phyloP scores from a whole-genome alignment of 73 alveolate species.

The Paramecium tetraurelia region DNA sequence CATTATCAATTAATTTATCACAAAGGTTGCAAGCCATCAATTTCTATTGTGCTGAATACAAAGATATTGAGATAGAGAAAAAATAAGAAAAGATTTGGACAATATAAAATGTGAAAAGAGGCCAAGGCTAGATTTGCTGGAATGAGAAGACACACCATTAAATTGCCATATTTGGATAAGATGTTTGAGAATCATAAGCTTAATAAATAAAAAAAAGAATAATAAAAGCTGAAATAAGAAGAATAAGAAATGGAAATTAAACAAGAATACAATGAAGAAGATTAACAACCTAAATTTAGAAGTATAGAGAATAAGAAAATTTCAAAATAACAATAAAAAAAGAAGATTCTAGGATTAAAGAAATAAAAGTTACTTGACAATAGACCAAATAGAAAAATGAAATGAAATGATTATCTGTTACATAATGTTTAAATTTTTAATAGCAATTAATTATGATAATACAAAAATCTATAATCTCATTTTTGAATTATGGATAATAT shows the following conservation, averaged over 20 bases:
- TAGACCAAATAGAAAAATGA: neutral
- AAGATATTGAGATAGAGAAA: neutral
- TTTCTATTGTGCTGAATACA: neutral
- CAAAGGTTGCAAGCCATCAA: neutral
- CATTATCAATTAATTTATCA: neutral
- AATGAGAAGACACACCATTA: slow-evolving; percentile 32
- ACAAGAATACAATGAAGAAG: neutral
- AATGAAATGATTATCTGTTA: neutral
- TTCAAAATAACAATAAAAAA: neutral
- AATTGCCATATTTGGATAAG: neutral
- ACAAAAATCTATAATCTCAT: too few species aligned
- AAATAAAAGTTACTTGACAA: neutral
- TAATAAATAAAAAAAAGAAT: neutral
- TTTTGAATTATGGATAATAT: too few species aligned
- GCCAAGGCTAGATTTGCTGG: slow-evolving; percentile 46
- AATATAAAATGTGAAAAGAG: neutral
- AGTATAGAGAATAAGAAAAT: neutral
- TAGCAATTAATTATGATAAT: neutral
- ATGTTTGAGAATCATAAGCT: neutral
- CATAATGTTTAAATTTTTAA: neutral
- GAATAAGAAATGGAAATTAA: neutral
- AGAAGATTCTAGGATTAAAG: neutral
- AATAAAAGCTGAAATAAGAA: neutral
- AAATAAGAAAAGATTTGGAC: neutral
- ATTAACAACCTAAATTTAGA: neutral